phyloP scores from a whole-genome alignment of 352 stramenopile genomes.

The Globisporangium middletonii region DNA sequence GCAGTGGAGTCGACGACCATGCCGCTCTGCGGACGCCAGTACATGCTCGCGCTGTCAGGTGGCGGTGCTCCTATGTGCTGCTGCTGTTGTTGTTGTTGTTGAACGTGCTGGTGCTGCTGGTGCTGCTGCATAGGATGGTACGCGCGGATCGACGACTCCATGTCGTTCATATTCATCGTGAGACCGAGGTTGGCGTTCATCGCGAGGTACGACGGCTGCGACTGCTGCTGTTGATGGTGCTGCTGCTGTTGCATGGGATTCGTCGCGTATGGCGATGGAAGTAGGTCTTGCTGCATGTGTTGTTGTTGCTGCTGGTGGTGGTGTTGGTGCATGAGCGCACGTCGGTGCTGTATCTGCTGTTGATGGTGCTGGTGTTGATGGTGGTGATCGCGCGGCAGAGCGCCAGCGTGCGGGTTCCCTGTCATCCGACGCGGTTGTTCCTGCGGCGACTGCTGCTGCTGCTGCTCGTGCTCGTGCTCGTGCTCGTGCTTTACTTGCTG shows the following conservation, averaged over 20 bases:
- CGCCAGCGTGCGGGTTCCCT: conserved; percentile 1
- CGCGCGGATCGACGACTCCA: conserved; percentile 21
- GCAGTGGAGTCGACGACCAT: conserved; percentile 5
- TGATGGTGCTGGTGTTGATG: conserved; percentile 6
- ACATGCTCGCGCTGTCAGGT: conserved; percentile 2
- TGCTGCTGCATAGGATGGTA: conserved; percentile 16
- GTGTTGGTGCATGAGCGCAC: conserved; percentile 8
- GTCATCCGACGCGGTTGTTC: conserved; percentile 6
- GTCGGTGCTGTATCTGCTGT: background rate
- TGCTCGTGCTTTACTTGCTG: background rate
- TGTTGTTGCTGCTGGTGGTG: background rate
- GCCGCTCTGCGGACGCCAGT: conserved; percentile 8
- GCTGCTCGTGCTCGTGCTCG: background rate
- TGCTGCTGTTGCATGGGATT: conserved; percentile 8
- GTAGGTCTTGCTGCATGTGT: background rate
- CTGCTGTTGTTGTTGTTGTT: conserved; percentile 18
- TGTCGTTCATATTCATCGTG: conserved; percentile 21
- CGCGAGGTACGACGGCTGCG: conserved; percentile 16
- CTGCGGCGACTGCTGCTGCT: conserved; percentile 2
- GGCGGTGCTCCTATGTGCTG: background rate
- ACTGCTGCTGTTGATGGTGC: conserved; percentile 10
- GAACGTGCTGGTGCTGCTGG: conserved; percentile 12
- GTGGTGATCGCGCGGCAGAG: conserved; percentile 7
- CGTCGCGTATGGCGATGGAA: background rate
- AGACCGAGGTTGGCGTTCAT: conserved; percentile 14